Percentiles rank a stretch among this genome's conserved stretches.
These are phyloP conservation scores for Chaetomium sp. DNA, from an alignment of 2,329 filamentous ascomycete genomes.

Conservation along the genomic window DNA sequence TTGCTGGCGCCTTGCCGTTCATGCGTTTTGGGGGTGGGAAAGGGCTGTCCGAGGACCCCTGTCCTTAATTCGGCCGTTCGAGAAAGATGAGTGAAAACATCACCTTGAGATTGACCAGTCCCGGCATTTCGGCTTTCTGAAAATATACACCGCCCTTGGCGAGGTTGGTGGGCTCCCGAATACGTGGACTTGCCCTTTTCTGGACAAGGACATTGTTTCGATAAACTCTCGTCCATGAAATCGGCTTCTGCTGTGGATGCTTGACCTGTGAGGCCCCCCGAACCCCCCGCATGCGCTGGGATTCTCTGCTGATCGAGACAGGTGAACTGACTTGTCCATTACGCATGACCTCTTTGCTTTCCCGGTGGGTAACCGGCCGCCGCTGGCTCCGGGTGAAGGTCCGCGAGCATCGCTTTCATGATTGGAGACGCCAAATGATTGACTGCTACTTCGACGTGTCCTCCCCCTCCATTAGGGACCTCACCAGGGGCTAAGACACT, in stretches of 20 bases:
- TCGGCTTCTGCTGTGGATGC: slow-evolving; percentile 2
- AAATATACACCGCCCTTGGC: slow-evolving; percentile 17
- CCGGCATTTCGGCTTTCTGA: slow-evolving; percentile 8
- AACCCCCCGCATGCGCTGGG: slow-evolving; percentile 12
- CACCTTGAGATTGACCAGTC: slow-evolving; percentile 7
- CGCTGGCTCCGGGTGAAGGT: slow-evolving; percentile 18
- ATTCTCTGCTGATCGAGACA: slow-evolving; percentile 14
- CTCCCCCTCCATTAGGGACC: slow-evolving; percentile 6
- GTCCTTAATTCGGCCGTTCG: slow-evolving; percentile 13
- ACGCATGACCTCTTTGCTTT: slow-evolving; percentile 7
- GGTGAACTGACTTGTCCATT: slow-evolving; percentile 11
- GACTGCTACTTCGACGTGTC: slow-evolving; percentile 17
- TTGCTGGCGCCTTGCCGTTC: slow-evolving; percentile 19
- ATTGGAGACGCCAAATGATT: slow-evolving; percentile 16
- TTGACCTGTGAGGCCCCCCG: background rate
- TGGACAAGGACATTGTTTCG: slow-evolving; percentile 7
- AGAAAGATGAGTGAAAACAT: slow-evolving; percentile 14
- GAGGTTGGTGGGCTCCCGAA: slow-evolving; percentile 13
- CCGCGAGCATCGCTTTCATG: slow-evolving; percentile 13
- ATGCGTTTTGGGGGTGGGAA: slow-evolving; percentile 12
- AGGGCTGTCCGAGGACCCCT: slow-evolving; percentile 16
- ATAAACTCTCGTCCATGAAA: slow-evolving; percentile 9
- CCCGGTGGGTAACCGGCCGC: slow-evolving; percentile 12
- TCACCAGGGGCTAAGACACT: slow-evolving; percentile 12
- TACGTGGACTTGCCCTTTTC: slow-evolving; percentile 14